These are phyloP conservation scores for Hippophae tibetana DNA, from an alignment of 306 rosid genomes.

Conservation along the genomic window DNA sequence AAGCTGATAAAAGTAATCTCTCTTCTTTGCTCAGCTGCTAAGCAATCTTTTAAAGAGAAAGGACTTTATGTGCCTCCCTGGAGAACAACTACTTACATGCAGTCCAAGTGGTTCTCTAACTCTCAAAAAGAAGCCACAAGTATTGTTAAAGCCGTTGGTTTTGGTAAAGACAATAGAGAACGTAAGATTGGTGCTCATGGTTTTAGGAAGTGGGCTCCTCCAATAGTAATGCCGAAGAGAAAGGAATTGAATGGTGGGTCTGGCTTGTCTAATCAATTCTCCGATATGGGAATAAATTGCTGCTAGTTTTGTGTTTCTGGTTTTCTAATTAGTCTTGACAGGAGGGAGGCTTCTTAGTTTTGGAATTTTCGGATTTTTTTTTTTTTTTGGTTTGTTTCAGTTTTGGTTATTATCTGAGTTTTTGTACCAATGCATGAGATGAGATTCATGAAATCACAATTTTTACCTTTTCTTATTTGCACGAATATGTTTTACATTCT, in stretches of 20 bases:
- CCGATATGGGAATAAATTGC: constrained; percentile 44
- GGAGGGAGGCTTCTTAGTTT: background rate
- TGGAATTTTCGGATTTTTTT: background rate
- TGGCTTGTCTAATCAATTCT: constrained; percentile 54
- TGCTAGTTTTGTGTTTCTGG: constrained; percentile 11
- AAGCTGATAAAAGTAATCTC: constrained; percentile 39
- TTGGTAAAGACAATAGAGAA: background rate
- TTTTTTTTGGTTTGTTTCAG: background rate
- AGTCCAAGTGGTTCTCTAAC: constrained; percentile 41
- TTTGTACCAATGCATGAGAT: background rate
- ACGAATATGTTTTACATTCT: too few species aligned
- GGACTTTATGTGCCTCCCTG: constrained; percentile 75
- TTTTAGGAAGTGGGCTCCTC: constrained; percentile 35
- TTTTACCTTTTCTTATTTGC: background rate
- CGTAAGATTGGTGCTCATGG: background rate
- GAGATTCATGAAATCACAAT: background rate
- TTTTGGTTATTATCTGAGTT: background rate
- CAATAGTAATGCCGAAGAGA: constrained; percentile 33
- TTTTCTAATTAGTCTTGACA: background rate
- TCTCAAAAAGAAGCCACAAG: constrained; percentile 16
- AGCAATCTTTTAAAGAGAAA: constrained; percentile 54
- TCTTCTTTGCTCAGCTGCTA: constrained; percentile 54
- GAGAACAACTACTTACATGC: constrained; percentile 56
- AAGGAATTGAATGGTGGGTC: constrained; percentile 32
- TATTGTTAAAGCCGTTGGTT: background rate